Evolutionary conservation across 495 filamentous ascomycete genomes (phyloP), one percentile per base, ranked within the genome.

Genomic region (Amphirosellinia nigrospora): DNA sequence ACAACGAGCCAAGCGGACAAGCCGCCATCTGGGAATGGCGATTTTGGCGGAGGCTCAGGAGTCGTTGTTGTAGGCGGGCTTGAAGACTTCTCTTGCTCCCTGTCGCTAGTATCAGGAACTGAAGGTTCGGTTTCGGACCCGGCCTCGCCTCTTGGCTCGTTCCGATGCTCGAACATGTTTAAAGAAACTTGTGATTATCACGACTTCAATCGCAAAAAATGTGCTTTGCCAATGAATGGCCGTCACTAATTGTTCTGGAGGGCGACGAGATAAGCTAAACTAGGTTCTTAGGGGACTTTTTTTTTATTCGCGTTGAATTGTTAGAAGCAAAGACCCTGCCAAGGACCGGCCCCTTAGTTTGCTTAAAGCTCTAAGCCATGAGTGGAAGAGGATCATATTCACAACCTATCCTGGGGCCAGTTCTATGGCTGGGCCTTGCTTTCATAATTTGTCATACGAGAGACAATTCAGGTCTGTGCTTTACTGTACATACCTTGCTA

Each of bases 1-100:
- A 79, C 71, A 65, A 75, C 77, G 16, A 77, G 58, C 79, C 78
- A 80, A 34, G 77, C 79, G 58, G 45, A 30, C 28, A 74, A 11
- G 15, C 79, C 78, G 62, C 72, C 77, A 53, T 79, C 78, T 15
- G 77, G 75, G 23, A 58, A 58, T 21, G 55, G 55, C 2, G 55
- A 58, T 32, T 58, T 36, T 36, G 30, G n/a, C 0, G 32, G 15
- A 36, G 32, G 30, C 1, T 36, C 30, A 21, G 55, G 36, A 21
- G 21, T 21, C n/a, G 55, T 58, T 9, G 19, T 10, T 4, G 19
- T 16, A 10, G 32, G 32, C 30, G 55, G 2, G 32, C 3, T 21
- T 58, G 55, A 9, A 34, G 32, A 34, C 32, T 58, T 58, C 30
- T 58, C 55, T 8, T 58, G 28, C 36, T 21, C 55, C 36, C 4